Percentiles rank a stretch among this genome's conserved stretches.
These are phyloP conservation scores for Populus simonii DNA, from an alignment of 345 rosid genomes.

Conservation along the genomic window DNA sequence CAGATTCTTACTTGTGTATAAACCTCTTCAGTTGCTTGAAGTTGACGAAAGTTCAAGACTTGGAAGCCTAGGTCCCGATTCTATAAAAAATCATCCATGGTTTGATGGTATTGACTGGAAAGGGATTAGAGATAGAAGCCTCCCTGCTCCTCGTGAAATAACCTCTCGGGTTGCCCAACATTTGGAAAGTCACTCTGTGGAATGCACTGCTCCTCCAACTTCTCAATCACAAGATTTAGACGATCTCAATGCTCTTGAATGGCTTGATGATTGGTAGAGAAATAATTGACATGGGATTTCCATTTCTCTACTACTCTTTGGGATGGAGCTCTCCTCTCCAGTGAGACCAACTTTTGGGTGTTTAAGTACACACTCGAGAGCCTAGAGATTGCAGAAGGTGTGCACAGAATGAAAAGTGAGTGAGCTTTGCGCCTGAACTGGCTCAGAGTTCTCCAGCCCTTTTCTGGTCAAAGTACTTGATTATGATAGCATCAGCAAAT, in stretches of 20 bases:
- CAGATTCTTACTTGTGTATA: background rate
- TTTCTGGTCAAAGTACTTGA: background rate
- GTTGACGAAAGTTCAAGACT: slow-evolving; percentile 67
- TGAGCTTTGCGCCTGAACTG: slow-evolving; percentile 13
- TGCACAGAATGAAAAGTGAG: slow-evolving; percentile 14
- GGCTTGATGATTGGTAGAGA: slow-evolving; percentile 85
- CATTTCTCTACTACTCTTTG: background rate
- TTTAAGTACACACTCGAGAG: background rate
- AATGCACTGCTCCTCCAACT: slow-evolving; percentile 27
- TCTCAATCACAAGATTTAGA: slow-evolving; percentile 41
- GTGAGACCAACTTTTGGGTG: slow-evolving; percentile 9
- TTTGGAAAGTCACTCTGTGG: slow-evolving; percentile 41
- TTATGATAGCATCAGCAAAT: slow-evolving; percentile 5
- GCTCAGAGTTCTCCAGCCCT: slow-evolving; percentile 1
- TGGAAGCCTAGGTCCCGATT: slow-evolving; percentile 58
- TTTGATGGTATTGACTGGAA: slow-evolving; percentile 62
- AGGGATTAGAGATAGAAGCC: slow-evolving; percentile 43
- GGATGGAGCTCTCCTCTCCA: background rate
- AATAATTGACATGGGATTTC: background rate
- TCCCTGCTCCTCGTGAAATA: slow-evolving; percentile 63
- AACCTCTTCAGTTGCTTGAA: slow-evolving; percentile 58
- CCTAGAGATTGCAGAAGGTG: background rate
- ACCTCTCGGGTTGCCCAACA: slow-evolving; percentile 47
- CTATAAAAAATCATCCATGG: slow-evolving; percentile 74
- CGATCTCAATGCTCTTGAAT: slow-evolving; percentile 49